Evolutionary conservation across 176 grass and related monocot genomes (phyloP).

Genomic region (Sorghum bicolor): DNA sequence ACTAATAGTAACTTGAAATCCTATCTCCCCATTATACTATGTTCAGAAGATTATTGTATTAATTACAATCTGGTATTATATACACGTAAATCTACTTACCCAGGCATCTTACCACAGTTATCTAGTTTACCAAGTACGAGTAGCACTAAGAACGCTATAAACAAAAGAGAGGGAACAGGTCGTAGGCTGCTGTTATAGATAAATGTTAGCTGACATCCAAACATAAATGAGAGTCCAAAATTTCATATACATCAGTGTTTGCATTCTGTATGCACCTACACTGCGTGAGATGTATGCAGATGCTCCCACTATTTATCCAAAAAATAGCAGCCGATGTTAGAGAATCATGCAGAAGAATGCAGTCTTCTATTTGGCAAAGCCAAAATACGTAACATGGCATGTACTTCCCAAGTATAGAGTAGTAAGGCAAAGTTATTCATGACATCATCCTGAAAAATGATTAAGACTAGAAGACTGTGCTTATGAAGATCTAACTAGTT

Average conservation of each 20-base stretch:
- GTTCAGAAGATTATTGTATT: not conserved
- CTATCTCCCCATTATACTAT: not conserved
- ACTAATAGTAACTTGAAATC: not conserved
- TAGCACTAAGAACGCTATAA: not conserved
- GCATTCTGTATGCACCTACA: not conserved
- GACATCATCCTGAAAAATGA: not conserved
- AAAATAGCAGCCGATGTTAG: not conserved
- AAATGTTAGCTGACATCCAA: not conserved
- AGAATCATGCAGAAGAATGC: slow-evolving; percentile 6
- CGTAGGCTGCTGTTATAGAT: not conserved
- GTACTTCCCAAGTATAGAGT: not conserved
- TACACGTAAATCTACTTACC: not conserved
- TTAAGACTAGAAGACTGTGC: not conserved
- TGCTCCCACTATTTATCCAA: no score
- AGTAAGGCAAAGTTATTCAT: not conserved
- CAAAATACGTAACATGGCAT: not conserved
- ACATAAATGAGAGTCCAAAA: not conserved
- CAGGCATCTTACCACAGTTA: not conserved
- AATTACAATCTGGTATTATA: not conserved
- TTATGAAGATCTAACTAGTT: not conserved
- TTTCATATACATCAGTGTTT: not conserved
- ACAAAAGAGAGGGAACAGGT: not conserved
- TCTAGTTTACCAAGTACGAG: not conserved
- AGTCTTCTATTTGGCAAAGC: not conserved
- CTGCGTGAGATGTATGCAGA: not conserved